phyloP scores from a whole-genome alignment of 257 asterid species.

The Haberlea rhodopensis region DNA sequence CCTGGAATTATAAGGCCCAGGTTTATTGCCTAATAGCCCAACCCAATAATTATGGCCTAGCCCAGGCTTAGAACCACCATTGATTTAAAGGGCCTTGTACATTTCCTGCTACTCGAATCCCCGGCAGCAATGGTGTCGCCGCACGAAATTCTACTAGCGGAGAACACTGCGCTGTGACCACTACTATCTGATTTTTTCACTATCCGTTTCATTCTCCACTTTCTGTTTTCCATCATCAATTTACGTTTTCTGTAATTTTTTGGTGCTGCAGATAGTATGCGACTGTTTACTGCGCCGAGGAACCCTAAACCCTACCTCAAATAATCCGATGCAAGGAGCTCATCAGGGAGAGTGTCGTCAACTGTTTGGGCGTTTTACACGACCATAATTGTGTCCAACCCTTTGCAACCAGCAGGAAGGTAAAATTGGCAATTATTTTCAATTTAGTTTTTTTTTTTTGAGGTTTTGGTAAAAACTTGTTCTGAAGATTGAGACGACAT shows the following conservation, averaged over 20 bases:
- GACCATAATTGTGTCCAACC: conserved; percentile 93
- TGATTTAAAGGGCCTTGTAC: too few species aligned
- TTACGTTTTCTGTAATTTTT: not conserved
- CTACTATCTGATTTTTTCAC: not conserved
- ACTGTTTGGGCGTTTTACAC: conserved; percentile 72
- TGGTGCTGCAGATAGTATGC: conserved; percentile 65
- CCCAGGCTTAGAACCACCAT: too few species aligned
- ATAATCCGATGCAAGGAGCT: conserved; percentile 59
- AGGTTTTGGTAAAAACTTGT: not conserved
- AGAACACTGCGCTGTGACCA: conserved; percentile 52
- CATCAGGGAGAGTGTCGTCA: conserved; percentile 48
- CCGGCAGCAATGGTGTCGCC: conserved; percentile 50
- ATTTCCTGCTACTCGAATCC: not conserved
- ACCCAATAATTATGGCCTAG: too few species aligned
- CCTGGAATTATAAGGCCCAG: too few species aligned
- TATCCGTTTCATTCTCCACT: not conserved
- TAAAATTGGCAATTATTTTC: conserved; percentile 11
- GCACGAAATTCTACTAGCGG: conserved; percentile 80
- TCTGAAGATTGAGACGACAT: too few species aligned
- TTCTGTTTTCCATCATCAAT: not conserved
- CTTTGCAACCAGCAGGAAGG: conserved; percentile 58
- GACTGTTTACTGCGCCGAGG: conserved; percentile 75
- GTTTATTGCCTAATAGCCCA: too few species aligned
- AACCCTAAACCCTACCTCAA: conserved; percentile 49
- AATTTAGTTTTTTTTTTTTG: not conserved